Evolutionary conservation across 1,284 basidiomycete genomes (phyloP).

Genomic region (Jaminaea rosea): DNA sequence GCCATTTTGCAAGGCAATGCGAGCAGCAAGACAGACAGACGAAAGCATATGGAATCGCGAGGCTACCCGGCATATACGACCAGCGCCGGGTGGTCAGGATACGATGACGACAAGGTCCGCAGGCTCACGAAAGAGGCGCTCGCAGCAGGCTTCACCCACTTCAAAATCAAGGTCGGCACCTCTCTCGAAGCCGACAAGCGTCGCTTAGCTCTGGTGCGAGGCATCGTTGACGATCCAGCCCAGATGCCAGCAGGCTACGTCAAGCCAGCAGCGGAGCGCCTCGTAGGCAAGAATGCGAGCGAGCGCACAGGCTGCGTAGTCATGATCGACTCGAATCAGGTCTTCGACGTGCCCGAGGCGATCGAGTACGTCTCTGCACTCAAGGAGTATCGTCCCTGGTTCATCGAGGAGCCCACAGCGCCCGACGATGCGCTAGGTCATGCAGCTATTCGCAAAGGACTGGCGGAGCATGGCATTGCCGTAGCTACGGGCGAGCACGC

Average conservation of each 20-base stretch:
- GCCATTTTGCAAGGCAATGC: constrained; percentile 69
- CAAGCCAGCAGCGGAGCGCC: constrained; percentile 10
- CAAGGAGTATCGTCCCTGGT: constrained; percentile 77
- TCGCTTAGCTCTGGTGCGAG: constrained; percentile 75
- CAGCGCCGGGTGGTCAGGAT: constrained; percentile 63
- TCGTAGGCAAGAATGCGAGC: constrained; percentile 72
- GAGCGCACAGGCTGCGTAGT: constrained; percentile 75
- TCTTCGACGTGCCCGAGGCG: constrained; percentile 88
- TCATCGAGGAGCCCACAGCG: constrained; percentile 53
- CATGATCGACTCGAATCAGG: constrained; percentile 95
- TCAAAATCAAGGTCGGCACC: constrained; percentile 78
- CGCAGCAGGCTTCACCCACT: constrained; percentile 54
- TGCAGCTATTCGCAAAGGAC: constrained; percentile 66
- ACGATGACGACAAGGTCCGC: constrained; percentile 81
- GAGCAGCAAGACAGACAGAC: constrained; percentile 60
- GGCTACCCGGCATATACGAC: constrained; percentile 94
- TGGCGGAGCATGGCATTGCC: constrained; percentile 74
- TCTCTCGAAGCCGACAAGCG: constrained; percentile 72
- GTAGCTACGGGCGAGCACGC: constrained; percentile 94
- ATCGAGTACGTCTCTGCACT: constrained; percentile 81
- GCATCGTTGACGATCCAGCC: constrained; percentile 65
- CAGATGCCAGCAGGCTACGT: constrained; percentile 22
- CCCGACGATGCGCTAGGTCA: constrained; percentile 52
- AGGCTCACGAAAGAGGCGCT: constrained; percentile 77
- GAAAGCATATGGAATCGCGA: constrained; percentile 21